Base-by-base conservation (phyloP, 192 early-diverging fungal species). In the Coemansia sp. region DNA sequence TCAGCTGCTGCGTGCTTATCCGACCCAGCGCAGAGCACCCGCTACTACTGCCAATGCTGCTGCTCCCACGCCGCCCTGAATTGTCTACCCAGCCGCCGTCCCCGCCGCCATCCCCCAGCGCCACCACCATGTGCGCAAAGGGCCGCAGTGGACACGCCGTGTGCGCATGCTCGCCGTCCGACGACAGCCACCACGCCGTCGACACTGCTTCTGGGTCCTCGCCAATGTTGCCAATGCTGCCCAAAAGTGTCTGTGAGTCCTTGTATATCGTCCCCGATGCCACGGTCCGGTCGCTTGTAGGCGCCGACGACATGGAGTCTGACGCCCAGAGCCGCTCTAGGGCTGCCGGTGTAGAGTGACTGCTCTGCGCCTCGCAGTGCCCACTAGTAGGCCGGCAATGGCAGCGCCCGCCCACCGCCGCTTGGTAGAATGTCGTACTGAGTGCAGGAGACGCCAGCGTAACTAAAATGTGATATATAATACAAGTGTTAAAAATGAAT, bases 41-140 rank as follows among this genome's bases (percentile, higher is more conserved):
- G 41, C 14, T 42, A 15, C 41, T 42, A 42, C 41, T 42, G 41
- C 41, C 42, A 14, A 46, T 37, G 64, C 39, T 23, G 12, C 53
- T 31, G 29, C 42, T 38, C 44, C 53, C n/a, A 58, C 59, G 60
- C 53, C 65, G 60, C 50, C 46, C 21, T 6, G 14, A 2, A 58
- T 58, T 58, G 55, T 58, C 55, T 29, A 57, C 58, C 57, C 29
- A 38, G 36, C 64, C 38, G 58, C 42, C 68, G 34, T 66, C 36
- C 41, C n/a, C 39, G 58, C 61, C 32, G 58, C 61, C 58, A 21
- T 42, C 45, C 55, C 29, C 19, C 68, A 76, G 60, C 51, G 70
- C 79, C 19, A 82, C 74, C 8, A 82, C 70, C 79, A 82, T 82
- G 69, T 82, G 79, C 17, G 79, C 79, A 74, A 82, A 82, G 42